Base-by-base conservation (phyloP, 768 basidiomycete genomes). In the Chiua virens region DNA sequence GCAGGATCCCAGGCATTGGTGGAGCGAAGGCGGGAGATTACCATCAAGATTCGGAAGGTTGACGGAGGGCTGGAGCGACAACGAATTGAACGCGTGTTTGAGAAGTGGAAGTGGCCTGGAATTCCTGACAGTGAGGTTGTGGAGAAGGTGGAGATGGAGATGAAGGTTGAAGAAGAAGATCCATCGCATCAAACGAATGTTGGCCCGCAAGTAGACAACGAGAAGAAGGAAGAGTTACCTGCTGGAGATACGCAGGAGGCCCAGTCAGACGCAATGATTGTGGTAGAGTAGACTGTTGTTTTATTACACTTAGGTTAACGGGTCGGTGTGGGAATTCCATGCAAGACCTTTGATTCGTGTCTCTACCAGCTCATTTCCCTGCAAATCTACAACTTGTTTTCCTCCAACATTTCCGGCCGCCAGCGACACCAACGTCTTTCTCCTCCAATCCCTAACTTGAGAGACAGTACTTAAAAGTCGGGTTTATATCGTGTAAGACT, bases 61-160 rank as follows among this genome's bases (percentile, higher is more conserved):
- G 69, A 58, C 37, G 71, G 73, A 25, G 81, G 85, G 20, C 38
- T 89, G 37, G 89, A 90, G 62, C 73, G 88, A 56, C 88, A 91
- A 56, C 78, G 81, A 43, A 79, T 89, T 55, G 84, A 87, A 61
- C 79, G 89, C 52, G 70, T 75, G 22, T 68, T 85, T 38, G 89
- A 91, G 69, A 75, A 77, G 45, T 90, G 87, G 86, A 73, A 62
- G 17, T 89, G 86, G 86, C 49, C 65, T 20, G 52, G 51, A 7
- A 40, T 38, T 42, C 36, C 53, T 18, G 49, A 42, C 22, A 48
- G 47, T 14, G 34, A 21, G 11, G 43, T 39, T 53, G 42, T 11
- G 39, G 54, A 41, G 38, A 41, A 42, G 28, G 53, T 25, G 43
- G 67, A 71, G n/a, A 55, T 61, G 10, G 69, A 69, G 49, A 69